phyloP scores from a whole-genome alignment of 176 grass and related monocot genomes.

The Saccharum officinarum region DNA sequence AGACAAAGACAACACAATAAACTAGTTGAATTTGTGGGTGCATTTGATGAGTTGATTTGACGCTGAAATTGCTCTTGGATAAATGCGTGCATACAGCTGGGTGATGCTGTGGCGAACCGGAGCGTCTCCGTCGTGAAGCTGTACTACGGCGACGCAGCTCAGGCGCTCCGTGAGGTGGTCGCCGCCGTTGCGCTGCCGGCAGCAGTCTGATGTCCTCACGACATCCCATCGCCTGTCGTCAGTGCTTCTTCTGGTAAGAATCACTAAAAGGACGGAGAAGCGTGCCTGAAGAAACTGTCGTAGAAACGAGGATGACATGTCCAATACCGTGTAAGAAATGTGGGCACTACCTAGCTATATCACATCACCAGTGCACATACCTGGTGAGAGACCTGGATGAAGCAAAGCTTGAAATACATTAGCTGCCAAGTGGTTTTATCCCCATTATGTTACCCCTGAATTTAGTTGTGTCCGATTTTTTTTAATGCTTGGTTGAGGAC shows the following conservation, averaged over 20 bases:
- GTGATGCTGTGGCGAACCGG: constrained; percentile 43
- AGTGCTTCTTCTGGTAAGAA: constrained; percentile 5
- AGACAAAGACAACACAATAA: background rate
- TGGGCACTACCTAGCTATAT: background rate
- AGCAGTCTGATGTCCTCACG: constrained; percentile 9
- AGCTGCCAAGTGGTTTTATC: constrained; percentile 5
- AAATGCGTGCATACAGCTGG: constrained; percentile 49
- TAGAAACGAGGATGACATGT: background rate
- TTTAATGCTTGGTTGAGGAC: too few species aligned
- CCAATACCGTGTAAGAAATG: constrained; percentile 26
- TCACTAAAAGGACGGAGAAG: background rate
- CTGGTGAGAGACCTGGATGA: background rate
- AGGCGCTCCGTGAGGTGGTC: constrained; percentile 53
- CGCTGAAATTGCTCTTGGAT: constrained; percentile 25
- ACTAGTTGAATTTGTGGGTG: background rate
- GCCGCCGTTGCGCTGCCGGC: constrained; percentile 41
- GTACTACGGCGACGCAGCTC: constrained; percentile 51
- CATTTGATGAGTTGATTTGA: constrained; percentile 18
- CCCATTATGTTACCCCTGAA: background rate
- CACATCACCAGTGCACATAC: constrained; percentile 9
- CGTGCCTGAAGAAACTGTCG: background rate
- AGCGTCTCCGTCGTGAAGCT: constrained; percentile 48
- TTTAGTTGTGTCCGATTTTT: too few species aligned
- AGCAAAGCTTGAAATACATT: constrained; percentile 24
- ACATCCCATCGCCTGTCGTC: background rate